A percentile compares a stretch with the other conserved stretches of the same genome.
phyloP scores from a whole-genome alignment of 2,329 filamentous ascomycete species.

The Rhynchosporium graminicola region DNA sequence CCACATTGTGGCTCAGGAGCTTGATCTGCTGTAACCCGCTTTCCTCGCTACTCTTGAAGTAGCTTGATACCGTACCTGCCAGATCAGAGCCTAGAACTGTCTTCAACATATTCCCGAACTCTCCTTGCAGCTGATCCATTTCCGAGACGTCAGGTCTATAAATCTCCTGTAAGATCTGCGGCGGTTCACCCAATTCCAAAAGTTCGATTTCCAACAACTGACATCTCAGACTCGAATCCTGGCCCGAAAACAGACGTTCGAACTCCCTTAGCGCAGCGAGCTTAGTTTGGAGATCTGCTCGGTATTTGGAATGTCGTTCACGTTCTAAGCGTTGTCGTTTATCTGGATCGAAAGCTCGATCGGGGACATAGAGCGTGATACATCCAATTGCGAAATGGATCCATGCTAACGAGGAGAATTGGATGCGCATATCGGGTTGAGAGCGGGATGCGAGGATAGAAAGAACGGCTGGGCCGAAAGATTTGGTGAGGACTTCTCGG shows the following conservation, averaged over 20 bases:
- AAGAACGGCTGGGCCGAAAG: constrained; percentile 42
- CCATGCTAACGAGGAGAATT: constrained; percentile 63
- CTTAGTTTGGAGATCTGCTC: constrained; percentile 54
- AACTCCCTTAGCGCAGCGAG: constrained; percentile 64
- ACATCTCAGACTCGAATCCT: constrained; percentile 66
- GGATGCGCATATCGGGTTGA: constrained; percentile 34
- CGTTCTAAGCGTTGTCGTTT: constrained; percentile 66
- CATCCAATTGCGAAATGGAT: constrained; percentile 73
- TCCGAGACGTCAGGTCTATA: constrained; percentile 71
- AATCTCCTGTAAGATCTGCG: constrained; percentile 63
- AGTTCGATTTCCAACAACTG: constrained; percentile 64
- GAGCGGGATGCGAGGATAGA: constrained; percentile 38
- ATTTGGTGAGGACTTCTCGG: constrained; percentile 35
- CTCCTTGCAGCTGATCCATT: constrained; percentile 72
- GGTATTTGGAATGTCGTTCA: constrained; percentile 57
- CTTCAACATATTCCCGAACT: constrained; percentile 77
- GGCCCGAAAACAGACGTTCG: constrained; percentile 67
- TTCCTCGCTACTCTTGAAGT: constrained; percentile 40
- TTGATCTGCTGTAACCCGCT: constrained; percentile 45
- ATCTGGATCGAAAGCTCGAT: constrained; percentile 82
- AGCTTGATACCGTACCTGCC: constrained; percentile 23
- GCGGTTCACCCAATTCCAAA: constrained; percentile 62
- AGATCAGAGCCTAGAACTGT: constrained; percentile 32
- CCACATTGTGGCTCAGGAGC: constrained; percentile 57
- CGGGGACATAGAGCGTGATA: constrained; percentile 80